phyloP scores from a whole-genome alignment of 2,329 filamentous ascomycete genomes.

The Phyllosticta ampelicida region DNA sequence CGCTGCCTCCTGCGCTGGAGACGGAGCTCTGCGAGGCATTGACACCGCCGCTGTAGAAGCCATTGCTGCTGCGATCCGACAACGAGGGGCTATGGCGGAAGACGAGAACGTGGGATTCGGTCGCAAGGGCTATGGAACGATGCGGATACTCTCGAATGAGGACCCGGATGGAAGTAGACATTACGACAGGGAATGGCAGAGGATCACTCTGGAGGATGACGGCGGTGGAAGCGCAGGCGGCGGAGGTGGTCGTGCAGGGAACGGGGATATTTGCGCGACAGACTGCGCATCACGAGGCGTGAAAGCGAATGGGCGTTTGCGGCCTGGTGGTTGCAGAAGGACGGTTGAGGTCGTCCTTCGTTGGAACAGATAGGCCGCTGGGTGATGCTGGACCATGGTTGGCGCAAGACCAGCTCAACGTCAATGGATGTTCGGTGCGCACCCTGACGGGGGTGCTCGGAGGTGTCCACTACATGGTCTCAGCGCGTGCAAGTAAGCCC shows the following conservation, averaged over 20 bases:
- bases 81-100: constrained; percentile 65
- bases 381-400: neutral
- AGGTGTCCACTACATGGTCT: neutral
- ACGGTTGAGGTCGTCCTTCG: neutral
- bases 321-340: neutral
- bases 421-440: neutral
- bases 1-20: constrained; percentile 29
- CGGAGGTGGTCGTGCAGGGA: neutral
- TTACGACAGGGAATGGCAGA: neutral
- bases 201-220: neutral
- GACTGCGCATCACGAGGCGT: neutral
- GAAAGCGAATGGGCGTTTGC: neutral
- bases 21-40: constrained; percentile 50
- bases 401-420: neutral
- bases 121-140: constrained; percentile 78
- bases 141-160: constrained; percentile 71
- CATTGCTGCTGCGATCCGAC: constrained; percentile 35
- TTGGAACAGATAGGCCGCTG: neutral
- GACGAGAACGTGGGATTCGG: constrained; percentile 67
- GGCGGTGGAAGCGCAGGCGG: neutral
- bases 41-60: constrained; percentile 26
- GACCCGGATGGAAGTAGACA: constrained; percentile 50
- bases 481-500: neutral
- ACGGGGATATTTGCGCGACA: neutral
- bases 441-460: neutral